Evolutionary conservation across 352 stramenopile species (phyloP).

Genomic region (Phytophthora sp.): DNA sequence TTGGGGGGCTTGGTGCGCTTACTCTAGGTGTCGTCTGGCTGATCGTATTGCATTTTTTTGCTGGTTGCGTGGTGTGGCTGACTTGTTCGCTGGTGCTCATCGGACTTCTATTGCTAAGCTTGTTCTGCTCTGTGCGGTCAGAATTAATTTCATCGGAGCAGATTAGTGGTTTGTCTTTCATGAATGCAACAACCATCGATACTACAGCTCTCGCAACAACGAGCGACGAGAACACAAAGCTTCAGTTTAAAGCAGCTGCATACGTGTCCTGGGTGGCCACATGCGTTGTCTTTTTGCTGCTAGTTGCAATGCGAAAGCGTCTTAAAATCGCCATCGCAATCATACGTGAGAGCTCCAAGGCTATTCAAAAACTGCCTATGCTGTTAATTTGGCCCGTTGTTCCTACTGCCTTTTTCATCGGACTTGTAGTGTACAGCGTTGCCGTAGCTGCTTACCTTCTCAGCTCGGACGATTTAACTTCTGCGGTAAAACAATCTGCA

Average conservation of each 20-base stretch:
- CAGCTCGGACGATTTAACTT: slow-evolving; percentile 56
- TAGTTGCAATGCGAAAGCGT: slow-evolving; percentile 74
- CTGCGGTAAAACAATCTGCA: slow-evolving; percentile 35
- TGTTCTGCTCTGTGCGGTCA: slow-evolving; percentile 77
- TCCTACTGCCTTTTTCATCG: slow-evolving; percentile 58
- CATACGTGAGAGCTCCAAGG: slow-evolving; percentile 71
- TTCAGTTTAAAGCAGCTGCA: slow-evolving; percentile 70
- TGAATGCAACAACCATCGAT: slow-evolving; percentile 47
- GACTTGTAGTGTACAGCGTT: slow-evolving; percentile 63
- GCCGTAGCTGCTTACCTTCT: slow-evolving; percentile 61
- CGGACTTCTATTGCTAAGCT: slow-evolving; percentile 66
- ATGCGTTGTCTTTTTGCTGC: slow-evolving; percentile 52
- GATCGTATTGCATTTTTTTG: slow-evolving; percentile 79
- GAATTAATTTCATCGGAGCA: slow-evolving; percentile 60
- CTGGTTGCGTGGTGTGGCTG: slow-evolving; percentile 79
- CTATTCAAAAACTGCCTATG: slow-evolving; percentile 62
- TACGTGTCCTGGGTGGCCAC: slow-evolving; percentile 67
- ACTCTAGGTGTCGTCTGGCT: slow-evolving; percentile 75
- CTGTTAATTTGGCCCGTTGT: slow-evolving; percentile 69
- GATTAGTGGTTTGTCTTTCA: slow-evolving; percentile 44
- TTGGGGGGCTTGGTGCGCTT: slow-evolving; percentile 59
- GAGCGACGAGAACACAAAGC: slow-evolving; percentile 41
- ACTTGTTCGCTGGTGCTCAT: slow-evolving; percentile 72
- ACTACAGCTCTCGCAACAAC: slow-evolving; percentile 26
- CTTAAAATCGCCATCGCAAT: slow-evolving; percentile 75